These are phyloP conservation scores for Closterium sp. DNA, from an alignment of 139 green algal species.

Conservation along the genomic window DNA sequence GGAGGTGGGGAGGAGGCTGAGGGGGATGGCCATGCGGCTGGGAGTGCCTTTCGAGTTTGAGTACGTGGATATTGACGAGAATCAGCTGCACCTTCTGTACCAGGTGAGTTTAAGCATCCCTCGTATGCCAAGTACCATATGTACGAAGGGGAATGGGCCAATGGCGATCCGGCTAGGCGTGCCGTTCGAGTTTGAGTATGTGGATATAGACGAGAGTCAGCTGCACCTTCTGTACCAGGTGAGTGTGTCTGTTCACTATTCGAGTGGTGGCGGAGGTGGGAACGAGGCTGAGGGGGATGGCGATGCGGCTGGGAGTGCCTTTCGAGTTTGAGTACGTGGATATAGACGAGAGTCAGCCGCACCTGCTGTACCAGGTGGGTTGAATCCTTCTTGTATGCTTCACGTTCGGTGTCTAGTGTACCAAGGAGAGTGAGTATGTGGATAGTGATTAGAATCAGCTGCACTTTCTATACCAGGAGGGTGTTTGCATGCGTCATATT, in stretches of 20 bases:
- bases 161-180: background rate
- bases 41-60: background rate
- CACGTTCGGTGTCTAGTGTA: too few species aligned
- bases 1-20: conserved; percentile 1
- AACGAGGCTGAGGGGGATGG: background rate
- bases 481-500: too few species aligned
- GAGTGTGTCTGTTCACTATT: too few species aligned
- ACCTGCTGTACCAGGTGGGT: background rate
- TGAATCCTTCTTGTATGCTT: too few species aligned
- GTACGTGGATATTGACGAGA: background rate
- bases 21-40: background rate
- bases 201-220: too few species aligned
- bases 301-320: background rate
- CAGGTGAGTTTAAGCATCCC: background rate
- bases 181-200: background rate
- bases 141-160: too few species aligned
- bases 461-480: too few species aligned
- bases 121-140: too few species aligned
- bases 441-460: too few species aligned
- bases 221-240: too few species aligned
- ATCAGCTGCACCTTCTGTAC: background rate
- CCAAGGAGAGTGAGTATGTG: background rate
- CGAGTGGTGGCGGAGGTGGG: background rate
- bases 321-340: background rate
- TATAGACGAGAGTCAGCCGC: background rate